Evolutionary conservation across 1,284 basidiomycete genomes (phyloP).

Genomic region (Flammula alnicola): DNA sequence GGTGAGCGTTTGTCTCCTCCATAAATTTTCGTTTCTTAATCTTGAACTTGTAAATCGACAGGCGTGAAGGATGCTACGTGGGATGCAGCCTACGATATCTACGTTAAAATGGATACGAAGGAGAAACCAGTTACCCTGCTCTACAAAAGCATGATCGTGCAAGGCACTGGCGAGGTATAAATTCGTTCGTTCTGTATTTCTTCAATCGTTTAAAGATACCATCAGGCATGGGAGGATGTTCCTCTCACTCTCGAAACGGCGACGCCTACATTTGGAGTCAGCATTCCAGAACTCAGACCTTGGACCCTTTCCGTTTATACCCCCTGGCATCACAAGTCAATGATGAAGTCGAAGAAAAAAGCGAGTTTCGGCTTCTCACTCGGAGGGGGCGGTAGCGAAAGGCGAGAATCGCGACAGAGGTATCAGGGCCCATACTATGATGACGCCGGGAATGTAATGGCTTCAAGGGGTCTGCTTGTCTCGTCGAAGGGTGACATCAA

Average conservation of each 20-base stretch:
- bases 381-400: neutral
- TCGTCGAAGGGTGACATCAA: conserved; percentile 34
- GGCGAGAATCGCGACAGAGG: neutral
- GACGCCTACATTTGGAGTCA: conserved; percentile 33
- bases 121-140: conserved; percentile 31
- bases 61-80: conserved; percentile 33
- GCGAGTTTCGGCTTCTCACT: neutral
- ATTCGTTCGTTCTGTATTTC: neutral
- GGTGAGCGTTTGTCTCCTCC: conserved; percentile 12
- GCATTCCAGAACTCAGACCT: conserved; percentile 27
- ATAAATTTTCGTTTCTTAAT: neutral
- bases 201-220: neutral
- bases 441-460: neutral
- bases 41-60: neutral
- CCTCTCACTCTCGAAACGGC: no score
- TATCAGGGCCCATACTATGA: neutral
- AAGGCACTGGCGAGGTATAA: conserved; percentile 24
- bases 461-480: conserved; percentile 15
- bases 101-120: conserved; percentile 33
- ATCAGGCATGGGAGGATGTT: conserved; percentile 33
- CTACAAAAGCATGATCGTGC: conserved; percentile 30
- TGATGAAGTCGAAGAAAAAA: neutral
- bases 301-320: conserved; percentile 30
- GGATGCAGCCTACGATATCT: conserved; percentile 37
- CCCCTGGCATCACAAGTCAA: conserved; percentile 3